These are phyloP conservation scores for Nitzschia palea DNA, from an alignment of 108 stramenopile species.

Conservation along the genomic window DNA sequence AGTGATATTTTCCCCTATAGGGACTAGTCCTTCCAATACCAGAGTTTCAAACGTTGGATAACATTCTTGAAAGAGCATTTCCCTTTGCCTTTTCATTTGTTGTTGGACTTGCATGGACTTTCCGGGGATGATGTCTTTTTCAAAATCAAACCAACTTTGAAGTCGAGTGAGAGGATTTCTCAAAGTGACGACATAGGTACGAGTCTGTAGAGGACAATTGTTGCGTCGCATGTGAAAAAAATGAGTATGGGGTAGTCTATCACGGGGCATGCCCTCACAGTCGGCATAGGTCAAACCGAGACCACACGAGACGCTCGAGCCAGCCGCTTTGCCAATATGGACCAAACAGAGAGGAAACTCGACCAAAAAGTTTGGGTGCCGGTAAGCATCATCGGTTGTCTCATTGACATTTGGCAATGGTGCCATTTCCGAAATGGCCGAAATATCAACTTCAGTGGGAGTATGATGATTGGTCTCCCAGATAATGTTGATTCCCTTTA, in stretches of 20 bases:
- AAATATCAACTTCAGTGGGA: too few relatives aligned
- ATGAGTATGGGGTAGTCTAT: constrained; percentile 24
- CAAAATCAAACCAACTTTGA: constrained; percentile 40
- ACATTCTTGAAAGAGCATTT: constrained; percentile 29
- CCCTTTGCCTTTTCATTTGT: constrained; percentile 15
- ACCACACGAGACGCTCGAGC: constrained; percentile 33
- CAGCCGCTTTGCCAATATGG: constrained; percentile 37
- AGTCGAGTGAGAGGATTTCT: constrained; percentile 34
- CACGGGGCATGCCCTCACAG: constrained; percentile 46
- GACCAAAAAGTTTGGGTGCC: constrained; percentile 32
- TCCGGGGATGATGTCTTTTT: constrained; percentile 30
- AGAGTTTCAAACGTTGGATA: constrained; percentile 26
- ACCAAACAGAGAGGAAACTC: constrained; percentile 37
- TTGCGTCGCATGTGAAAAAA: constrained; percentile 32
- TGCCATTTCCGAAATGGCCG: too few relatives aligned
- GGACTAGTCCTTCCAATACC: constrained; percentile 16
- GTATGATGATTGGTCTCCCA: too few relatives aligned
- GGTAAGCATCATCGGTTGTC: background rate
- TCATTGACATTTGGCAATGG: background rate
- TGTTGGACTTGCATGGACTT: constrained; percentile 18
- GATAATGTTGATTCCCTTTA: too few relatives aligned
- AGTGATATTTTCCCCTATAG: background rate
- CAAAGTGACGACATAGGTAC: constrained; percentile 28
- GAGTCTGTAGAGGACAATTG: constrained; percentile 14
- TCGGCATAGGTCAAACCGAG: constrained; percentile 39